Conservation (phyloP, 805 yeast genomes). For the Kuraishia cidri region DNA sequence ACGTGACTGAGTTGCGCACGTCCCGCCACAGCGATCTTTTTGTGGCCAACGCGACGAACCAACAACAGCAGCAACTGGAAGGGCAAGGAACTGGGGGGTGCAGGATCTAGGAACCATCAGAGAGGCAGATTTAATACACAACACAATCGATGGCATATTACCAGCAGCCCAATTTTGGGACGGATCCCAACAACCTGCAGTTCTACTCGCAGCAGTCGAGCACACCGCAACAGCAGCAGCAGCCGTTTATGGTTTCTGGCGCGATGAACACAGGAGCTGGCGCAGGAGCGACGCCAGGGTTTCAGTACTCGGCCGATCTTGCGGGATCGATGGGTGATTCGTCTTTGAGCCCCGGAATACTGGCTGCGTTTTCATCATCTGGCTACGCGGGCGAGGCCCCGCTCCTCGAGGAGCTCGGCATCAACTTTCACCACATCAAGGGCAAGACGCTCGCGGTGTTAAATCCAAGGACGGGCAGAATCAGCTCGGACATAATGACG, state of each 20-base stretch:
- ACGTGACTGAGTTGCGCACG: too few species aligned
- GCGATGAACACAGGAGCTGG: background rate
- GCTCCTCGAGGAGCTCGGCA: constrained; percentile 84
- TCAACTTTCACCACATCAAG: constrained; percentile 82
- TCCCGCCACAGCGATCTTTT: too few species aligned
- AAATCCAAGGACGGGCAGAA: constrained; percentile 51
- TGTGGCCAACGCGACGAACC: too few species aligned
- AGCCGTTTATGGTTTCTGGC: constrained; percentile 13
- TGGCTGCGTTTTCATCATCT: constrained; percentile 87
- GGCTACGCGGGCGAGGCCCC: constrained; percentile 97
- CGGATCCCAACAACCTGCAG: constrained; percentile 6
- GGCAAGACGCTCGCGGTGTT: constrained; percentile 80
- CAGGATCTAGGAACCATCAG: too few species aligned
- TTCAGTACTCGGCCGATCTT: constrained; percentile 19
- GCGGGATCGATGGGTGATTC: constrained; percentile 30
- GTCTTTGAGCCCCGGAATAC: constrained; percentile 59
- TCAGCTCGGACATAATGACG: constrained; percentile 68
- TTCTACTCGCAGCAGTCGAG: constrained; percentile 5
- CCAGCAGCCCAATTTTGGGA: constrained; percentile 14
- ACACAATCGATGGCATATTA: constrained; percentile 21
- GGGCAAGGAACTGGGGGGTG: too few species aligned
- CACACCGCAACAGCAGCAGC: background rate
- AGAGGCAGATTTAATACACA: too few species aligned
- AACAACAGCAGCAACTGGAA: too few species aligned
- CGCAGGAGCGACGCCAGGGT: too few species aligned